Evolutionary conservation across 352 stramenopile species (phyloP), one percentile per base, ranked within the genome.

Genomic region (Thalassiosira pacifica): DNA sequence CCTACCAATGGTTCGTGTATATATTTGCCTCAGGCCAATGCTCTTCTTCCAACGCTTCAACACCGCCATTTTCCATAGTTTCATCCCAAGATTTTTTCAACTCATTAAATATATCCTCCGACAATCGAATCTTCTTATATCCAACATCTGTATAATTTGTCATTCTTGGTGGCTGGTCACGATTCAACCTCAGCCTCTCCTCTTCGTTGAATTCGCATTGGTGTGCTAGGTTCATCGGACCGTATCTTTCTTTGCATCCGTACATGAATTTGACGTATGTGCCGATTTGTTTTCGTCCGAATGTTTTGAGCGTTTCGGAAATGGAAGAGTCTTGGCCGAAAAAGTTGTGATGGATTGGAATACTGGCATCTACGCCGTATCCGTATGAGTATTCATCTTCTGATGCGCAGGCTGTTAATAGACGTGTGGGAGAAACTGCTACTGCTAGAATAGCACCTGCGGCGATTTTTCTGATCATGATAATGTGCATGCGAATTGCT

Each of bases 41-140:
- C 63, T 85, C 78, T 9, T 76, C 48, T 18, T 27, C 16, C 22
- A 85, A 22, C 5, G 64, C 59, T 10, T 75, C 70, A 42, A 68
- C 26, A 70, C 61, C 63, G 29, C 37, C 34, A 26, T 77, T 69
- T 74, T 86, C 13, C 19, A 86, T 85, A 31, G 87, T 59, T 26
- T 91, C 82, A 26, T 90, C 83, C 91, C 91, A 95, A 74, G 91
- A 94, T 32, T 89, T 61, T 52, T 90, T 57, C 24, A 95, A 81
- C 13, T 90, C 52, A 22, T 85, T 79, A 60, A 66, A 94, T 4
- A 92, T 65, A 77, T 85, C 27, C 34, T 81, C 69, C 34, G 91
- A 91, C 32, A 91, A 76, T n/a, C 61, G 77, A 31, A 89, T 93
- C 76, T 95, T 95, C 26, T 85, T 86, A 69, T 89, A 95, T 40